Evolutionary conservation across 192 early-diverging fungal genomes (phyloP).

Genomic region (Nowakowskiella sp.): DNA sequence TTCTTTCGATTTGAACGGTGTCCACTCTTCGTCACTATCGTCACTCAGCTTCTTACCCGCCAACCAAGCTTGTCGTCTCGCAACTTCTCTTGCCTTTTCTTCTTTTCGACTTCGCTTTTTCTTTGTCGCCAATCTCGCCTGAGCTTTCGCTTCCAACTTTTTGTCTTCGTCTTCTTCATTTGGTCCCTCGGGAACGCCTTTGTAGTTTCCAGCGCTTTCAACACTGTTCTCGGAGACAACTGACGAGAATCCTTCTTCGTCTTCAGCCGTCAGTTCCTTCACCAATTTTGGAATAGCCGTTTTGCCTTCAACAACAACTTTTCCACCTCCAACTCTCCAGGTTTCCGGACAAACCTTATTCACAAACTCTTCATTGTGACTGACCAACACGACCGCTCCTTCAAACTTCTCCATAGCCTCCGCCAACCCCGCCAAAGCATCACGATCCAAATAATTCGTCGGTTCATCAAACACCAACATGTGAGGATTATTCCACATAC

Average conservation of each 20-base stretch:
- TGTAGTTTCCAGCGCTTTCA: too few species aligned
- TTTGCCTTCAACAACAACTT: too few species aligned
- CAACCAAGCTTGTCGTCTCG: conserved; percentile 21
- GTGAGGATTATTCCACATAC: conserved; percentile 81
- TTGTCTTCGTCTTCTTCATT: conserved; percentile 34
- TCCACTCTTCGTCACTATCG: background rate
- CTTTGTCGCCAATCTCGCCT: conserved; percentile 41
- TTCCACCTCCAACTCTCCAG: conserved; percentile 65
- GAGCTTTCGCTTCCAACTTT: conserved; percentile 42
- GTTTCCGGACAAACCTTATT: conserved; percentile 61
- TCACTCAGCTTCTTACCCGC: background rate
- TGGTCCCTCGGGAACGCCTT: too few species aligned
- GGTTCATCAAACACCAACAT: conserved; percentile 75
- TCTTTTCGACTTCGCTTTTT: conserved; percentile 43
- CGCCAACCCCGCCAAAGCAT: conserved; percentile 61
- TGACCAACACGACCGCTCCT: conserved; percentile 73
- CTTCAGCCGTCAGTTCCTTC: too few species aligned
- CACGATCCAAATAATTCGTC: conserved; percentile 63
- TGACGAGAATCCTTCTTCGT: too few species aligned
- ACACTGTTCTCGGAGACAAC: too few species aligned
- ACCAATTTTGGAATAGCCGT: too few species aligned
- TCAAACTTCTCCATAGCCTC: conserved; percentile 64
- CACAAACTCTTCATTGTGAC: conserved; percentile 74
- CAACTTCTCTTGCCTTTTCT: conserved; percentile 33
- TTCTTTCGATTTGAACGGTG: background rate